Percentiles rank a stretch among this genome's conserved stretches.
phyloP scores from a whole-genome alignment of 164 flowering plant genomes.

The Taxillus chinensis region DNA sequence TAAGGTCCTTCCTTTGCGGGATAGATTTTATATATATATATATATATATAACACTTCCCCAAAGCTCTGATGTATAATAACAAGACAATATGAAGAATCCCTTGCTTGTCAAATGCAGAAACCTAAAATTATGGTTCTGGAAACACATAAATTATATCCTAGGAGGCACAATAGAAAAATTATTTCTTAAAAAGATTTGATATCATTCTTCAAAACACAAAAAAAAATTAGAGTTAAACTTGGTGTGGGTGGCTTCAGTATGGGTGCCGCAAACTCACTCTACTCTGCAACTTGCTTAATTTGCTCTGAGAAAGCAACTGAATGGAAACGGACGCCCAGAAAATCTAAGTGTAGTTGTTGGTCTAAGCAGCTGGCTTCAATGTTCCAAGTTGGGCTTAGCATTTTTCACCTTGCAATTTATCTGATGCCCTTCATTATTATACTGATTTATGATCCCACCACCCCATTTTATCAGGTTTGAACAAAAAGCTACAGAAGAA shows the following conservation, averaged over 20 bases:
- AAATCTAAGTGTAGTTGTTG: conserved; percentile 31
- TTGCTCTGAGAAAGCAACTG: conserved; percentile 23
- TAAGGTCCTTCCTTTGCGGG: too few relatives aligned
- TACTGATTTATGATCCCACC: background rate
- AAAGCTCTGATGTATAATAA: too few relatives aligned
- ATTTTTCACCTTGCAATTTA: background rate
- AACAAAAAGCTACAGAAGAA: background rate
- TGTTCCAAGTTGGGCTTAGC: conserved; percentile 31
- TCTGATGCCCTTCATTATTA: background rate
- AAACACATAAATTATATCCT: too few relatives aligned
- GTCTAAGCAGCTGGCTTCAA: conserved; percentile 56
- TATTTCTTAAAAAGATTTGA: too few relatives aligned
- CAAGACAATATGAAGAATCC: too few relatives aligned
- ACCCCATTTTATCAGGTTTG: background rate
- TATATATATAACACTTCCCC: too few relatives aligned
- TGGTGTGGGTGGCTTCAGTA: background rate
- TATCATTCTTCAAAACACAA: too few relatives aligned
- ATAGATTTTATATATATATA: too few relatives aligned
- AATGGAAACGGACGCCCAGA: conserved; percentile 30
- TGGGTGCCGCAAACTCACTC: conserved; percentile 11
- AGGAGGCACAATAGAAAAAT: too few relatives aligned
- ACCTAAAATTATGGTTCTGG: too few relatives aligned
- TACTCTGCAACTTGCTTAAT: conserved; percentile 32
- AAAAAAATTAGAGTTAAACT: background rate
- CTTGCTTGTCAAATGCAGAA: too few relatives aligned